phyloP scores from a whole-genome alignment of 164 flowering plant genomes.

The Nymphaea thermarum region DNA sequence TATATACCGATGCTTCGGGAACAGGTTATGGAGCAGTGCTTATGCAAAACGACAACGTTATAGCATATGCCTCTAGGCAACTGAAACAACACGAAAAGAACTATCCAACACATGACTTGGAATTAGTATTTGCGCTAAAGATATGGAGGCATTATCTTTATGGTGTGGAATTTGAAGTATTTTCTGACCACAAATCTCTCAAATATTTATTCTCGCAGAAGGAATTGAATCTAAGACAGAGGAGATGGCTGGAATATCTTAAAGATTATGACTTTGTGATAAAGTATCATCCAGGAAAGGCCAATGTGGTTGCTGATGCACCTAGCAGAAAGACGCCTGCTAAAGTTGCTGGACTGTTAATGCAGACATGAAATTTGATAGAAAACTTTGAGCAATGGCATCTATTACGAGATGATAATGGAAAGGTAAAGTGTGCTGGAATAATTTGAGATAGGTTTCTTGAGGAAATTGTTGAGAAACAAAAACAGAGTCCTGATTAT shows the following conservation, averaged over 20 bases:
- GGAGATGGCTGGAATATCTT: slow-evolving; percentile 3
- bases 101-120: slow-evolving; percentile 6
- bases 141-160: background rate
- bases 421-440: background rate
- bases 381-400: background rate
- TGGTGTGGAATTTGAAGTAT: slow-evolving; percentile 2
- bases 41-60: slow-evolving; percentile 2
- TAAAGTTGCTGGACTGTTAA: background rate
- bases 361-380: background rate
- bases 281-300: slow-evolving; percentile 4
- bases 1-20: slow-evolving; percentile 2
- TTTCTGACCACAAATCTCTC: slow-evolving; percentile 4
- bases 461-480: background rate
- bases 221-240: background rate
- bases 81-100: slow-evolving; percentile 5
- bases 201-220: background rate
- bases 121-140: slow-evolving; percentile 4
- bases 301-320: slow-evolving; percentile 10
- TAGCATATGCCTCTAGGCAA: slow-evolving; percentile 7
- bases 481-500: background rate
- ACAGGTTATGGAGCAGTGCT: slow-evolving; percentile 2
- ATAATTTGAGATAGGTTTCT: background rate
- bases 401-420: background rate
- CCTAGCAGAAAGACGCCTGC: slow-evolving; percentile 4
- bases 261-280: background rate